These are phyloP conservation scores for Teratosphaeria nubilosa DNA, from an alignment of 2,329 filamentous ascomycete genomes.

Conservation along the genomic window DNA sequence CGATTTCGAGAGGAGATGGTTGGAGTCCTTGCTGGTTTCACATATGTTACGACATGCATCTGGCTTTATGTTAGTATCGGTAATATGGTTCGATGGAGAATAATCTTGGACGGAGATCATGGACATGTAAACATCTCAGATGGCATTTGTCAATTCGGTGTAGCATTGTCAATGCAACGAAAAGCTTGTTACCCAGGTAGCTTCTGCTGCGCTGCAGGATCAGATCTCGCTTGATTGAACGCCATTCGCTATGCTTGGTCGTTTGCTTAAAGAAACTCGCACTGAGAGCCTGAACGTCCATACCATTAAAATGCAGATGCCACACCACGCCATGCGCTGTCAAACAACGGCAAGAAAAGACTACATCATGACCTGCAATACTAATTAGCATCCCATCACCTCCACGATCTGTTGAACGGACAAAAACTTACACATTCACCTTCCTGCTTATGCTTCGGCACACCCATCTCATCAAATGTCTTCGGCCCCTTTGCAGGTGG, in stretches of 20 bases:
- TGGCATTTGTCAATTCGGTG: not conserved
- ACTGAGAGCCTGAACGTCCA: not conserved
- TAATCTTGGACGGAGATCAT: not conserved
- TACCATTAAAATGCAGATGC: not conserved
- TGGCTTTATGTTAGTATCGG: not conserved
- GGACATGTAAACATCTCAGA: not conserved
- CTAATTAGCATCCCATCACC: not conserved
- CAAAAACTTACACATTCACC: constrained; percentile 62
- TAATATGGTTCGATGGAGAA: not conserved
- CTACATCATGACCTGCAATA: not conserved
- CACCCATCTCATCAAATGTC: constrained; percentile 97
- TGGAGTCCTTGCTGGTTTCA: not conserved
- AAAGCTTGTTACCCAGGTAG: too few relatives aligned
- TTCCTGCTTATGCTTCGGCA: constrained; percentile 73
- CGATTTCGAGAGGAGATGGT: not conserved
- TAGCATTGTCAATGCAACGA: not conserved
- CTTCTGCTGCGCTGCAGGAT: not conserved
- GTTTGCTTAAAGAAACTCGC: not conserved
- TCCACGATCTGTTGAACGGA: not conserved
- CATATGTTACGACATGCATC: not conserved
- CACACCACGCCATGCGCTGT: not conserved
- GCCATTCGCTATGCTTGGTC: not conserved
- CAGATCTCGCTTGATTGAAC: not conserved
- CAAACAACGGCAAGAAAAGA: not conserved
- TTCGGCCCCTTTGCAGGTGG: constrained; percentile 66